Percentiles rank a stretch among this genome's conserved stretches.
Evolutionary conservation across 2,329 filamentous ascomycete species (phyloP).

Genomic region (Fusarium chaquense): DNA sequence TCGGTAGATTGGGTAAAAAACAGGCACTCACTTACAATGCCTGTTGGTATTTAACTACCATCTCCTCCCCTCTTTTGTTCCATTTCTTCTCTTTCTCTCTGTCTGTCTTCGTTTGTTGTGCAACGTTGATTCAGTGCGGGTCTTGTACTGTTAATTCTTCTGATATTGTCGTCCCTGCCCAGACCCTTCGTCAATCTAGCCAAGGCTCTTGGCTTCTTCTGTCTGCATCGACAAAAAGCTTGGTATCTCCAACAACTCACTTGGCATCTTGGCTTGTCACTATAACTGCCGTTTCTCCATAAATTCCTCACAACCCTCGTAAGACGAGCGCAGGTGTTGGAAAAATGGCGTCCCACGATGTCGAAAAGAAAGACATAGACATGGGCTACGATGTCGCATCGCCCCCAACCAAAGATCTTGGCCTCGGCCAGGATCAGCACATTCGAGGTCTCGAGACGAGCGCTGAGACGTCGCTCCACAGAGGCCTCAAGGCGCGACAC

Average conservation of each 20-base stretch:
- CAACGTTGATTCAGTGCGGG: conserved; percentile 22
- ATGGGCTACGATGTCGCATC: conserved; percentile 40
- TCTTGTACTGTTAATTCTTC: not conserved
- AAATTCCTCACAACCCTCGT: not conserved
- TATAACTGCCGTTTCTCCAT: not conserved
- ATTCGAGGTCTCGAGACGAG: conserved; percentile 64
- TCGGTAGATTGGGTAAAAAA: not conserved
- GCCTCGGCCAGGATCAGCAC: conserved; percentile 48
- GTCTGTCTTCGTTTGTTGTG: conserved; percentile 15
- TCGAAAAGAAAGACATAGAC: conserved; percentile 44
- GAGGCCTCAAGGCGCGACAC: conserved; percentile 66
- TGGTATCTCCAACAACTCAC: conserved; percentile 7
- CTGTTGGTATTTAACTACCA: conserved; percentile 27
- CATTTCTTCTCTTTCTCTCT: not conserved
- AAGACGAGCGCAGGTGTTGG: not conserved
- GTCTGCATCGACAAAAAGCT: conserved; percentile 14
- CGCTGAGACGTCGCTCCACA: conserved; percentile 61
- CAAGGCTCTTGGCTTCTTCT: conserved; percentile 18
- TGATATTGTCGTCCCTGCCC: not conserved
- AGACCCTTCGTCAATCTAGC: conserved; percentile 10
- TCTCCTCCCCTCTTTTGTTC: conserved; percentile 1
- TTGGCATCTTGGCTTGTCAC: conserved; percentile 25
- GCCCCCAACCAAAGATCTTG: conserved; percentile 23
- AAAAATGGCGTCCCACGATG: conserved; percentile 35
- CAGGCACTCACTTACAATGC: not conserved